Percentiles rank a stretch among this genome's conserved stretches.
Conservation (phyloP, 2,329 filamentous ascomycete species). For the Trichoderma citrinoviride region DNA sequence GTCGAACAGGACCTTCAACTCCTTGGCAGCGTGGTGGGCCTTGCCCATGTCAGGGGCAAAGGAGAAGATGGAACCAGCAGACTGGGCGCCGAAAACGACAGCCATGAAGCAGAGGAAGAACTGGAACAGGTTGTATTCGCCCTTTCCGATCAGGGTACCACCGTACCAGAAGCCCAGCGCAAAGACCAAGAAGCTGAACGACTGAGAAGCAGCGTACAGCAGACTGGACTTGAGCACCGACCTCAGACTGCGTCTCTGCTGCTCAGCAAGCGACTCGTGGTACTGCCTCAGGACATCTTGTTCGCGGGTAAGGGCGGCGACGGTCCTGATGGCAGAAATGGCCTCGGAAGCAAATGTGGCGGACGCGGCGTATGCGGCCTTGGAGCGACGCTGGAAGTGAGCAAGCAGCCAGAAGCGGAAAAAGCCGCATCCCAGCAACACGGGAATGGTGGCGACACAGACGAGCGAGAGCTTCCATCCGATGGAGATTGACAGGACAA, state of each 20-base stretch:
- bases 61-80: conserved; percentile 83
- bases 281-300: conserved; percentile 74
- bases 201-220: conserved; percentile 83
- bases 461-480: conserved; percentile 89
- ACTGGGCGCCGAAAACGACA: conserved; percentile 88
- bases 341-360: conserved; percentile 91
- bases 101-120: conserved; percentile 91
- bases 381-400: conserved; percentile 74
- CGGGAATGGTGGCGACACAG: conserved; percentile 72
- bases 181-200: conserved; percentile 76
- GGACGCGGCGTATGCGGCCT: conserved; percentile 74
- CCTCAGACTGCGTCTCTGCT: conserved; percentile 65
- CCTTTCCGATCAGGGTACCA: conserved; percentile 67
- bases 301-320: conserved; percentile 87
- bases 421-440: conserved; percentile 77
- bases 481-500: conserved; percentile 67
- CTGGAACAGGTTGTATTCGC: conserved; percentile 74
- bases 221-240: conserved; percentile 74
- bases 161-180: conserved; percentile 94
- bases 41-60: conserved; percentile 94
- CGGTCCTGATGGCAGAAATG: conserved; percentile 89
- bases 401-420: conserved; percentile 83
- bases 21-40: conserved; percentile 76
- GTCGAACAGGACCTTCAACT: conserved; percentile 82
- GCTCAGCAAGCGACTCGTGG: conserved; percentile 60